phyloP scores from a whole-genome alignment of 805 yeast genomes.

The Ogataea ganodermae region DNA sequence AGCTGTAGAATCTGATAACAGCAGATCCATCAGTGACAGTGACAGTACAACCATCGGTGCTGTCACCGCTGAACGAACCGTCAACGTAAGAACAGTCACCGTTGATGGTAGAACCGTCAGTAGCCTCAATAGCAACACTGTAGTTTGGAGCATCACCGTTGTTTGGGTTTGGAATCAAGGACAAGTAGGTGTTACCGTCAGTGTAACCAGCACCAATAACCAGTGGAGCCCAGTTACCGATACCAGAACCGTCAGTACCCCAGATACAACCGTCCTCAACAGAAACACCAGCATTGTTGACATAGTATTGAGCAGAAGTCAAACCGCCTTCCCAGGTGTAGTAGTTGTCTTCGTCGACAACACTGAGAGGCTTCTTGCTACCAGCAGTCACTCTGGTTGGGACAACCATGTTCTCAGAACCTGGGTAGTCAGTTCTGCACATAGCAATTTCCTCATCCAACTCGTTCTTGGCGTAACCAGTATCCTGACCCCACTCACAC shows the following conservation, averaged over 20 bases:
- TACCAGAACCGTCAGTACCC: conserved; percentile 77
- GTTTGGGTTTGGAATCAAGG: conserved; percentile 95
- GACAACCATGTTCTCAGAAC: conserved; percentile 96
- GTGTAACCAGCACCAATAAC: conserved; percentile 91
- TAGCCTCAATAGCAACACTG: conserved; percentile 47
- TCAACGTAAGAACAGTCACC: conserved; percentile 46
- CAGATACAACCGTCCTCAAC: conserved; percentile 91
- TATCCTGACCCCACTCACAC: conserved; percentile 83
- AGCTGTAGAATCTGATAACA: conserved; percentile 34
- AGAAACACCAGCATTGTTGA: conserved; percentile 93
- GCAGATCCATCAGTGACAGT: conserved; percentile 41
- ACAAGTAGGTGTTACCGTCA: conserved; percentile 72
- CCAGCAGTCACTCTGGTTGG: conserved; percentile 86
- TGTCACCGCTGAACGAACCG: conserved; percentile 52
- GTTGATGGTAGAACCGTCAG: conserved; percentile 37
- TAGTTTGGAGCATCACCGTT: conserved; percentile 61
- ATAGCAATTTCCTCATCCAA: conserved; percentile 71
- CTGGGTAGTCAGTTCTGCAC: conserved; percentile 99
- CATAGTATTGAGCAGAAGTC: conserved; percentile 96
- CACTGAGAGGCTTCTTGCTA: conserved; percentile 63
- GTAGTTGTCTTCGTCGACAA: conserved; percentile 76
- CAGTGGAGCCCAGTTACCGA: conserved; percentile 99
- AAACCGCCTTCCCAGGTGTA: conserved; percentile 77
- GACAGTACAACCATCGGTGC: conserved; percentile 80
- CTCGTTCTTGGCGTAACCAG: conserved; percentile 69